Conservation (phyloP, 805 yeast species). For the Kazachstania viticola region DNA sequence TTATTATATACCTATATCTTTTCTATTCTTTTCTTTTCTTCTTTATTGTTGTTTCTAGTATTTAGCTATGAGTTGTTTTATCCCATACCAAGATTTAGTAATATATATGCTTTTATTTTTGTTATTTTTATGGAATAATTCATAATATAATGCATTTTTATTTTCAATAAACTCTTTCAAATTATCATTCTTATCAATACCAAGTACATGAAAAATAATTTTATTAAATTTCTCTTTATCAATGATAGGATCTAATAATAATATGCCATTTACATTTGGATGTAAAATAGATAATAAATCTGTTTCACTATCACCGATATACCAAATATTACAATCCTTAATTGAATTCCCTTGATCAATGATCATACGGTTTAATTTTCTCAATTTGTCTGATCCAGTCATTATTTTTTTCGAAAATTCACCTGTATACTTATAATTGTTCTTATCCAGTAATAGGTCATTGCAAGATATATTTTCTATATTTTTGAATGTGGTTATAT, state of each 20-base stretch:
- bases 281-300: conserved; percentile 20
- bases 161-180: neutral
- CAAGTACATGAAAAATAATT: conserved; percentile 9
- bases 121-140: conserved; percentile 8
- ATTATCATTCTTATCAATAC: conserved; percentile 4
- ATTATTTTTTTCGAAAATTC: conserved; percentile 13
- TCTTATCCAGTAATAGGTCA: conserved; percentile 7
- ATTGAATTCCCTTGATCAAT: neutral
- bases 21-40: no score
- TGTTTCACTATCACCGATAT: conserved; percentile 26
- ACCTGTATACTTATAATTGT: conserved; percentile 16
- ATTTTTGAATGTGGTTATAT: no score
- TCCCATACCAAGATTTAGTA: conserved; percentile 2
- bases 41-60: no score
- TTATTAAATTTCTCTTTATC: conserved; percentile 13
- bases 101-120: conserved; percentile 4
- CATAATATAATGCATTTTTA: neutral
- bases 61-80: no score
- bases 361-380: conserved; percentile 5
- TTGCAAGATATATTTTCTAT: conserved; percentile 22
- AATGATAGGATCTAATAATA: conserved; percentile 14
- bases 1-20: no score
- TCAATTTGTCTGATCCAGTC: conserved; percentile 22
- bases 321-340: conserved; percentile 11
- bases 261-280: conserved; percentile 19